These are phyloP conservation scores for Corylus avellana DNA, from an alignment of 306 rosid genomes.

Conservation along the genomic window DNA sequence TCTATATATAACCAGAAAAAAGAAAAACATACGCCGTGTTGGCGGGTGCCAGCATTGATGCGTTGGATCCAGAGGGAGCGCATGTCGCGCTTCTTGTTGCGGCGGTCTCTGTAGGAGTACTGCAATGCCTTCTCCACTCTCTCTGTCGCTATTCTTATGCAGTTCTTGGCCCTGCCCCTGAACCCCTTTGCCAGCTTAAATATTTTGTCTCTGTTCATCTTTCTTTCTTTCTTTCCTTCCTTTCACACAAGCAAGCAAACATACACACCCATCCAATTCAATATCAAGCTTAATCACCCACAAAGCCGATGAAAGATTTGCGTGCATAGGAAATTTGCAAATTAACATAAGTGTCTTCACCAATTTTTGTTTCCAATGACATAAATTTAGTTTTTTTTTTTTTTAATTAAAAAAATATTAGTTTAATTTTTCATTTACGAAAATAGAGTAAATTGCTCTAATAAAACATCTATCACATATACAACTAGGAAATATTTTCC, in stretches of 20 bases:
- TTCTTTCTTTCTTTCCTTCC: constrained; percentile 27
- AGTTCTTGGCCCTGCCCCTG: constrained; percentile 96
- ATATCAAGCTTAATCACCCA: not conserved
- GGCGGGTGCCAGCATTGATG: constrained; percentile 92
- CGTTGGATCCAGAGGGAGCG: constrained; percentile 94
- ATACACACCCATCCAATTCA: not conserved
- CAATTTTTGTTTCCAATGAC: too few relatives aligned
- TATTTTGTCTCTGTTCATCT: constrained; percentile 79
- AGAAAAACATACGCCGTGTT: constrained; percentile 66
- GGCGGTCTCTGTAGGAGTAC: constrained; percentile 95
- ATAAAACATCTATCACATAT: too few relatives aligned
- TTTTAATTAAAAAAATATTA: too few relatives aligned
- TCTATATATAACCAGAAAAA: not conserved
- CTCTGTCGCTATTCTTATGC: constrained; percentile 94
- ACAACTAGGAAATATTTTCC: too few relatives aligned
- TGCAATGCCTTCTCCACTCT: constrained; percentile 98
- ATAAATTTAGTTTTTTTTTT: too few relatives aligned
- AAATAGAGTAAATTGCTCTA: too few relatives aligned
- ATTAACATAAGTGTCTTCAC: too few relatives aligned
- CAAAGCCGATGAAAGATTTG: not conserved
- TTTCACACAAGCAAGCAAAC: constrained; percentile 19
- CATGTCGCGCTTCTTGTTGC: constrained; percentile 95
- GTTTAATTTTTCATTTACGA: too few relatives aligned
- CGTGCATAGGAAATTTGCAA: not conserved
- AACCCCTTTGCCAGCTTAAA: constrained; percentile 95